phyloP scores from a whole-genome alignment of 306 rosid species.

The Ormosia semicastrata region DNA sequence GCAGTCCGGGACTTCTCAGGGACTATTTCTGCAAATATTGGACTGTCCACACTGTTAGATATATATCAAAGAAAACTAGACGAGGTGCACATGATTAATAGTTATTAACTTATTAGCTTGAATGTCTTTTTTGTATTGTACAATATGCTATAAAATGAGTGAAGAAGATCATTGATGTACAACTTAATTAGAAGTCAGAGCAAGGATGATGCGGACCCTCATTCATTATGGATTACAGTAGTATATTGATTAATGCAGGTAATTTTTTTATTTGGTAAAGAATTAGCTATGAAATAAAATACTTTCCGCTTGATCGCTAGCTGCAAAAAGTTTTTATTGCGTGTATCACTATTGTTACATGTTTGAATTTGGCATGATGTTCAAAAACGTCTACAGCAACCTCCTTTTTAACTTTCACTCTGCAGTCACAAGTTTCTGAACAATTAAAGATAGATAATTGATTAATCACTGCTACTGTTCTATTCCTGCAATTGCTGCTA shows the following conservation, averaged over 20 bases:
- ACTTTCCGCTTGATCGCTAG: neutral
- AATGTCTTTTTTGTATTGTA: neutral
- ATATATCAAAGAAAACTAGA: slow-evolving; percentile 7
- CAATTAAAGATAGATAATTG: no score
- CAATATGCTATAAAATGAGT: neutral
- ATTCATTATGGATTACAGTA: neutral
- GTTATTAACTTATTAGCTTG: neutral
- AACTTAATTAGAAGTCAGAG: no score
- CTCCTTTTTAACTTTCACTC: neutral
- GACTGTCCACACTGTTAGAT: slow-evolving; percentile 51
- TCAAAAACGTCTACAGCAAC: neutral
- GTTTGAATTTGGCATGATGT: neutral
- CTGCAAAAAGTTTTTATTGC: neutral
- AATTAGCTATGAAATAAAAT: neutral
- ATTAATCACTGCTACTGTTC: neutral
- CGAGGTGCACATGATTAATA: neutral
- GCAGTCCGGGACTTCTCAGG: slow-evolving; percentile 79
- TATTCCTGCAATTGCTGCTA: neutral
- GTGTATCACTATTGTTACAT: neutral
- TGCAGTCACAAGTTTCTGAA: neutral
- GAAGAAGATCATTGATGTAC: neutral
- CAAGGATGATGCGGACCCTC: neutral
- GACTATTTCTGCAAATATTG: slow-evolving; percentile 96
- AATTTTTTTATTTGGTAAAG: neutral
- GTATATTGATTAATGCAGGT: neutral